Percentiles rank a stretch among this genome's conserved stretches.
These are phyloP conservation scores for Trichoderma harzianum DNA, from an alignment of 2,329 filamentous ascomycete species.

Conservation along the genomic window DNA sequence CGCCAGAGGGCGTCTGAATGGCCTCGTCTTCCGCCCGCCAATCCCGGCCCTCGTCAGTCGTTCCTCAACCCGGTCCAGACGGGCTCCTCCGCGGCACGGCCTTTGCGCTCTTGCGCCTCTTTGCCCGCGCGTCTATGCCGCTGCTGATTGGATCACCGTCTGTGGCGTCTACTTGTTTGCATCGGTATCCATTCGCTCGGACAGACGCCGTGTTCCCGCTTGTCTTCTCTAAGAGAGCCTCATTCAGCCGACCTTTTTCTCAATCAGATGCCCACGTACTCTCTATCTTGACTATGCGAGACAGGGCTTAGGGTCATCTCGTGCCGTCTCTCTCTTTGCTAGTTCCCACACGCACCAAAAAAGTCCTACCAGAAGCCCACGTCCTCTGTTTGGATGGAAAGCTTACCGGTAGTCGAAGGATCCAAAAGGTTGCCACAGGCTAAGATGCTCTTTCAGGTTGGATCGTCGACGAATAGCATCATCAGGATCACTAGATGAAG, in stretches of 20 bases:
- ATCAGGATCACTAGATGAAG: not conserved
- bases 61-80: not conserved
- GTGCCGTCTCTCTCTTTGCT: not conserved
- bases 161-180: not conserved
- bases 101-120: not conserved
- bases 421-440: not conserved
- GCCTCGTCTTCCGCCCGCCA: not conserved
- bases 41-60: not conserved
- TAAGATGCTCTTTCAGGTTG: not conserved
- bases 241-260: not conserved
- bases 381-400: not conserved
- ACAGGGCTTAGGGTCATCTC: not conserved
- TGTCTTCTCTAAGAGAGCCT: not conserved
- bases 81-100: slow-evolving; percentile 1
- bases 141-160: slow-evolving; percentile 4
- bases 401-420: not conserved
- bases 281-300: not conserved
- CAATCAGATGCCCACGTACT: not conserved
- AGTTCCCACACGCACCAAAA: slow-evolving; percentile 3
- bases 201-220: not conserved
- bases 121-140: slow-evolving; percentile 5
- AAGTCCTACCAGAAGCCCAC: not conserved
- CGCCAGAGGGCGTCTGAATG: not conserved
- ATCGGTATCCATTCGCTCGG: not conserved
- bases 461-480: slow-evolving; percentile 7